Evolutionary conservation across 495 filamentous ascomycete species (phyloP).

Genomic region (Venustampulla echinocandica): DNA sequence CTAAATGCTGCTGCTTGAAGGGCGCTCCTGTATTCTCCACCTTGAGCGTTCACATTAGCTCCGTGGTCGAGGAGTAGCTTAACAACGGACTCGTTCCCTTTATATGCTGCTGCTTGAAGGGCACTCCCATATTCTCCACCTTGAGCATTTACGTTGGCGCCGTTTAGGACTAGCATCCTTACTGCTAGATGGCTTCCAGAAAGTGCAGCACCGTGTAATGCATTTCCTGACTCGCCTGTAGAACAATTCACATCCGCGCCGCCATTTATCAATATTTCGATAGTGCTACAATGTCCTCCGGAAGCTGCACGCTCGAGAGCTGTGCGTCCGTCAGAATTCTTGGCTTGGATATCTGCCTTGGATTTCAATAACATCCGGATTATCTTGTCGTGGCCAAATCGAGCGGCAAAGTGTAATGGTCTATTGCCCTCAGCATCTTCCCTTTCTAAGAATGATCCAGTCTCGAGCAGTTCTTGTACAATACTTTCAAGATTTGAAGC

Average conservation of each 20-base stretch:
- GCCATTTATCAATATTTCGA: conserved; percentile 14
- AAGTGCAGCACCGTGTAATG: conserved; percentile 15
- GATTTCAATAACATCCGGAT: too few species aligned
- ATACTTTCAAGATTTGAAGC: conserved; percentile 12
- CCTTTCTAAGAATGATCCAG: conserved; percentile 8
- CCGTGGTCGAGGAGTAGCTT: conserved; percentile 19
- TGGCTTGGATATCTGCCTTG: too few species aligned
- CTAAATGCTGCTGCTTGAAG: conserved; percentile 15
- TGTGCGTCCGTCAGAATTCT: too few species aligned
- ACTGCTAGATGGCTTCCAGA: conserved; percentile 17
- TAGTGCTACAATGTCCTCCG: conserved; percentile 16
- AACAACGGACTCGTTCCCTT: conserved; percentile 17
- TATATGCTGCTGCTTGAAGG: conserved; percentile 14
- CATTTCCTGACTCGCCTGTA: conserved; percentile 8
- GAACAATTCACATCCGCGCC: conserved; percentile 21
- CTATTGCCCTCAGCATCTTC: conserved; percentile 8
- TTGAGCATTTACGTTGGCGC: conserved; percentile 20
- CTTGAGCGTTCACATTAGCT: conserved; percentile 17
- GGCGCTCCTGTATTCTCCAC: conserved; percentile 9
- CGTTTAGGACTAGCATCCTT: conserved; percentile 16
- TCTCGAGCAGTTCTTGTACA: conserved; percentile 12
- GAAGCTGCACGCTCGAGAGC: conserved; percentile 1
- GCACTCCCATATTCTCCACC: conserved; percentile 10
- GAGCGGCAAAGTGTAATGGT: conserved; percentile 17
- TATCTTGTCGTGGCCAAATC: conserved; percentile 16